Evolutionary conservation across 352 stramenopile species (phyloP).

Genomic region (Achlya hypogyna): DNA sequence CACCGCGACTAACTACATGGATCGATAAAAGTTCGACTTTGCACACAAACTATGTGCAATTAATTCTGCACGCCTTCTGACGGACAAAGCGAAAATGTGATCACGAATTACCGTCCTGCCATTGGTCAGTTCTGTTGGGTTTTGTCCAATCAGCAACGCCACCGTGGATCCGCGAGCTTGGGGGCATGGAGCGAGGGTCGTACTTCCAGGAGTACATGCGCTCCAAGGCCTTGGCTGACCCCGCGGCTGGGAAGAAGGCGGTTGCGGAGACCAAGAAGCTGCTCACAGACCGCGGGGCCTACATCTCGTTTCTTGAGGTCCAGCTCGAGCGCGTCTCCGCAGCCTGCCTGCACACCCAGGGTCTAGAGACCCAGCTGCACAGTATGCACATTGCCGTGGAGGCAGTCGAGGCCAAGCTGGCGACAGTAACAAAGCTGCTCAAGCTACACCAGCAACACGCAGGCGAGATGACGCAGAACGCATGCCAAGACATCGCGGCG

Average conservation of each 20-base stretch:
- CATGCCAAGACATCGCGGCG: slow-evolving; percentile 35
- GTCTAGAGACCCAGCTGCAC: slow-evolving; percentile 48
- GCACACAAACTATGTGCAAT: no score
- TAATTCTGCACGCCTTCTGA: no score
- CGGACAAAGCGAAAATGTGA: no score
- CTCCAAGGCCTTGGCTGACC: slow-evolving; percentile 57
- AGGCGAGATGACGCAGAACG: slow-evolving; percentile 32
- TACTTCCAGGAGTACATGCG: slow-evolving; percentile 83
- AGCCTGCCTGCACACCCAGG: slow-evolving; percentile 60
- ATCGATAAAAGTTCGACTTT: no score
- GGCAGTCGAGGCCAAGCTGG: slow-evolving; percentile 42
- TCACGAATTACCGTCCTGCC: no score
- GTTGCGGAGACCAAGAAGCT: slow-evolving; percentile 53
- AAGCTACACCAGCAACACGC: slow-evolving; percentile 63
- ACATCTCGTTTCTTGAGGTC: slow-evolving; percentile 83
- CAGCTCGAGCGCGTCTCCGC: slow-evolving; percentile 81
- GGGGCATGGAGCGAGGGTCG: slow-evolving; percentile 30
- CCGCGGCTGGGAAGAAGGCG: slow-evolving; percentile 30
- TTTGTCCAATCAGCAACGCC: no score
- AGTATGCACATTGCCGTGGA: slow-evolving; percentile 41
- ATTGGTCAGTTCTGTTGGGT: no score
- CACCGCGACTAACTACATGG: no score
- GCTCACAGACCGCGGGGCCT: slow-evolving; percentile 73
- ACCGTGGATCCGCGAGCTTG: no score
- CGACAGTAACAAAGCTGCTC: slow-evolving; percentile 59